These are phyloP conservation scores for Vigna mungo DNA, from an alignment of 306 rosid genomes.

Conservation along the genomic window DNA sequence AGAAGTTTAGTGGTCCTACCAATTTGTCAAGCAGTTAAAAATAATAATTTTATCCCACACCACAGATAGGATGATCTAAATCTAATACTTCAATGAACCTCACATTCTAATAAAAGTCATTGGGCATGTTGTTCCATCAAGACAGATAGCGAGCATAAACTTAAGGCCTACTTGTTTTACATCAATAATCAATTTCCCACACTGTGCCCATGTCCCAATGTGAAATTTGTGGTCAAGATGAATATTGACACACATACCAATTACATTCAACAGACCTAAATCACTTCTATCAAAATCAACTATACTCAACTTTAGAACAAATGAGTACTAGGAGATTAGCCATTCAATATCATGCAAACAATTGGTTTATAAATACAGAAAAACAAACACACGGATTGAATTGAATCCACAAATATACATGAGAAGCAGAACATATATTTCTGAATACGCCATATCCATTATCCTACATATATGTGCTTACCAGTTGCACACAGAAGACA, in stretches of 20 bases:
- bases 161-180: not conserved
- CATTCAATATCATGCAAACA: constrained; percentile 17
- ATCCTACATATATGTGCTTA: constrained; percentile 46
- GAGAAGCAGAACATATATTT: constrained; percentile 36
- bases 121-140: constrained; percentile 15
- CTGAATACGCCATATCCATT: constrained; percentile 35
- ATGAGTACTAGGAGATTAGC: constrained; percentile 28
- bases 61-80: constrained; percentile 7
- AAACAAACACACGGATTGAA: constrained; percentile 19
- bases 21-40: constrained; percentile 27
- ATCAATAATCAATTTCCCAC: constrained; percentile 2
- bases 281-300: not conserved
- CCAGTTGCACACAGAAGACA: constrained; percentile 96
- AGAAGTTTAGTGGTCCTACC: not conserved
- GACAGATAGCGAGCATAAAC: constrained; percentile 3
- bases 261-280: not conserved
- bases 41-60: not conserved
- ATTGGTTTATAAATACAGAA: constrained; percentile 22
- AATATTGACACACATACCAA: not conserved
- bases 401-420: constrained; percentile 36
- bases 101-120: not conserved
- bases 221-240: not conserved
- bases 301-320: not conserved
- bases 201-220: not conserved
- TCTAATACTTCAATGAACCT: constrained; percentile 9